Base-by-base conservation (phyloP, 306 rosid genomes). In the Phaseolus lunatus region DNA sequence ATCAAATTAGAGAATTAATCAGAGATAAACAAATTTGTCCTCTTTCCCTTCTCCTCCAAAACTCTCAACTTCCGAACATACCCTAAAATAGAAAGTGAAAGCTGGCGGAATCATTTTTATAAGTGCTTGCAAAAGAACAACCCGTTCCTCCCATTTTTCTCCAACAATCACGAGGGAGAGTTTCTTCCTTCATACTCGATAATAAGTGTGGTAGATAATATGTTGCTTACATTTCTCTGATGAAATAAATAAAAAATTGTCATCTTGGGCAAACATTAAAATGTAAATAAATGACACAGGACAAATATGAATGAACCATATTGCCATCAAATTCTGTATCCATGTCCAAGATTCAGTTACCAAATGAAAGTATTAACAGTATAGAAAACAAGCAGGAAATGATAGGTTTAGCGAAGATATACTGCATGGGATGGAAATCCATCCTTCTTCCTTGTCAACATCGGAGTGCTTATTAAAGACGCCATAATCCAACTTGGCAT, bases 381-480 rank as follows among this genome's bases (percentile, higher is more conserved):
- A 41, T 2, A 7, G 35, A n/a, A 52, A 50, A 54, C 35, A 15
- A 61, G 7, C 47, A 35, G 16, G n/a, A 27, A 16, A 3, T 47
- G 15, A 73, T 61, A 15, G 58, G 23, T 20, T 49, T 67, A 80
- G 56, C 16, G 48, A 77, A 81, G 18, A 64, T 95, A 70, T 85
- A 95, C 99, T 82, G 75, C 82, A 87, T 44, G 97, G 94, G 79
- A 95, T 88, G 41, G 84, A 84, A 41, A 92, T 88, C 89, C 93
- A 92, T 83, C 99, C 99, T 87, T 95, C 97, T 63, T 89, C 91
- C 73, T 83, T 93, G 16, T 87, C 81, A 68, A 95, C 97, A 64
- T 92, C 97, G 8, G 82, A 16, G 72, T 95, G 99, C 86, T 89
- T 89, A 56, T 82, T 3, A 6, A 63, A 4, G 26, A 35, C 2